Evolutionary conservation across 306 rosid species (phyloP).

Genomic region (Cyclanthera cordifolia): DNA sequence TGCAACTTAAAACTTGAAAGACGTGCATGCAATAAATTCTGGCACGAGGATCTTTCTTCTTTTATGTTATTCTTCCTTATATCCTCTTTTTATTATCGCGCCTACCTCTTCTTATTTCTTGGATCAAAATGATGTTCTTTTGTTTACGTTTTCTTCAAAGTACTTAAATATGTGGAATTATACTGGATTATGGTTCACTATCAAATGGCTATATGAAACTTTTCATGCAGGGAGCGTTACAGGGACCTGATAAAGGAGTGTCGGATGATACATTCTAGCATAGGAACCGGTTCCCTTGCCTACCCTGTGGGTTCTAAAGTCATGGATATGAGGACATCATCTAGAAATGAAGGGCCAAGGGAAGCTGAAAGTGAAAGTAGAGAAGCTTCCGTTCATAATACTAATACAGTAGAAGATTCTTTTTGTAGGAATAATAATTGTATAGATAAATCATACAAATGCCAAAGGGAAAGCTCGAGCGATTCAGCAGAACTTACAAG

Average conservation of each 20-base stretch:
- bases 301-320: conserved; percentile 84
- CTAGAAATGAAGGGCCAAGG: conserved; percentile 36
- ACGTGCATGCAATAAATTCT: neutral
- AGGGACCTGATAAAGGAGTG: conserved; percentile 66
- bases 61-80: neutral
- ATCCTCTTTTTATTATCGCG: neutral
- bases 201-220: conserved; percentile 17
- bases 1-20: neutral
- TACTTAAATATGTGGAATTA: conserved; percentile 12
- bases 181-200: neutral
- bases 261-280: conserved; percentile 74
- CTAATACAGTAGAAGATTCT: conserved; percentile 31
- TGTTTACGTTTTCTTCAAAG: conserved; percentile 1
- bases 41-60: neutral
- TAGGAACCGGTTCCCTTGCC: conserved; percentile 93
- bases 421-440: conserved; percentile 31
- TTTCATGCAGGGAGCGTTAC: conserved; percentile 64
- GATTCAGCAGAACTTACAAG: conserved; percentile 41
- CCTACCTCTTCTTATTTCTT: neutral
- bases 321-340: conserved; percentile 78
- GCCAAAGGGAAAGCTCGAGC: conserved; percentile 39
- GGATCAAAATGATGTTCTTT: neutral
- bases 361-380: conserved; percentile 36
- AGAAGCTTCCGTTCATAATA: conserved; percentile 33
- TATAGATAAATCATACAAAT: conserved; percentile 34